Evolutionary conservation across 2,329 filamentous ascomycete species (phyloP).

Genomic region (Dissoconium aciculare): DNA sequence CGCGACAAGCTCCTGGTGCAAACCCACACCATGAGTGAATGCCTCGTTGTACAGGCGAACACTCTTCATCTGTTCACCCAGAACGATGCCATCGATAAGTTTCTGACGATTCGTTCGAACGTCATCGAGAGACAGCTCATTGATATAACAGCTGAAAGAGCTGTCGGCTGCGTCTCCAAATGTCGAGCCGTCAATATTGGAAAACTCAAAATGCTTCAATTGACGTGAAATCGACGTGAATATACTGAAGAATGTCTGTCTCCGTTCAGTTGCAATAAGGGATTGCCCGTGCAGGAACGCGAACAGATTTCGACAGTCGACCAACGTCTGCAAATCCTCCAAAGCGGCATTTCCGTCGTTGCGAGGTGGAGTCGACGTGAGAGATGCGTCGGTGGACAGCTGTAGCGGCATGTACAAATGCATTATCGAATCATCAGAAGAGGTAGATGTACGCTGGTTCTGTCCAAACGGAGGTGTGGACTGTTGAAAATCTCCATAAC

Average conservation of each 20-base stretch:
- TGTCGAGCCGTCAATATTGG: constrained; percentile 47
- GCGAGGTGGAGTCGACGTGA: constrained; percentile 15
- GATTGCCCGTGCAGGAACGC: constrained; percentile 49
- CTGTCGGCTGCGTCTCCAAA: constrained; percentile 46
- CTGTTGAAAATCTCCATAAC: constrained; percentile 10
- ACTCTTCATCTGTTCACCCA: constrained; percentile 76
- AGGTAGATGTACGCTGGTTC: constrained; percentile 14
- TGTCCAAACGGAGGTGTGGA: constrained; percentile 7
- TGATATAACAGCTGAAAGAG: constrained; percentile 60
- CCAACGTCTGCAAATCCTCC: constrained; percentile 41
- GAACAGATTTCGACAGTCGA: constrained; percentile 49
- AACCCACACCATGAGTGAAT: constrained; percentile 80
- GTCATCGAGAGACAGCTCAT: constrained; percentile 63
- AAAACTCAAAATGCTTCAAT: constrained; percentile 43
- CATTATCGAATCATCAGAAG: constrained; percentile 36
- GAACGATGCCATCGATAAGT: constrained; percentile 74
- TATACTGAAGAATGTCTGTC: constrained; percentile 42
- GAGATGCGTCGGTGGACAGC: constrained; percentile 35
- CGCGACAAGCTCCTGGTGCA: constrained; percentile 57
- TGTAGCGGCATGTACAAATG: constrained; percentile 46
- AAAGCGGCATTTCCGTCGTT: constrained; percentile 17
- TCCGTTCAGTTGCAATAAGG: constrained; percentile 42
- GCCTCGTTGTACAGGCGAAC: constrained; percentile 76
- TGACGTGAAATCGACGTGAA: constrained; percentile 47
- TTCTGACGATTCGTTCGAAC: constrained; percentile 71